Evolutionary conservation across 2,329 filamentous ascomycete species (phyloP).

Genomic region (Hymenoscyphus fructigenus): DNA sequence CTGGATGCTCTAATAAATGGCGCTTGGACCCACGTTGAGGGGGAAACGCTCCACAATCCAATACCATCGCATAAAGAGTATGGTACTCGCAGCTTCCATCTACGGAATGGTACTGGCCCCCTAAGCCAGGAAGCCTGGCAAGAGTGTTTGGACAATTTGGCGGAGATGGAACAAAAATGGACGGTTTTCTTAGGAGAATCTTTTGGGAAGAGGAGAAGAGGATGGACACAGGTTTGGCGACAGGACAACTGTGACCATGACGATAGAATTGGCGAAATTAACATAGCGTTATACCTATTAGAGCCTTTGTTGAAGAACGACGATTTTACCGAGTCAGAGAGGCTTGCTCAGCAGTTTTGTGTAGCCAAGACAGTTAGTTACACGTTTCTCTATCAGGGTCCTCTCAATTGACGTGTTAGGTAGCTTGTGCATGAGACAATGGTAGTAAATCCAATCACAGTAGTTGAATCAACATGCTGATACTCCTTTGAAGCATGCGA

Average conservation of each 20-base stretch:
- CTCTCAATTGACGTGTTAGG: background rate
- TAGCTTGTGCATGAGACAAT: constrained; percentile 1
- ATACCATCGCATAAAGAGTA: background rate
- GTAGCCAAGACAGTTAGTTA: background rate
- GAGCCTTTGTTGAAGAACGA: background rate
- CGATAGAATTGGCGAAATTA: background rate
- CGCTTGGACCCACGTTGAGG: background rate
- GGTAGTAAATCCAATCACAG: background rate
- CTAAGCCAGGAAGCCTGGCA: background rate
- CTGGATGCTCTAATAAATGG: background rate
- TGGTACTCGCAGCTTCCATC: background rate
- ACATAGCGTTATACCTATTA: background rate
- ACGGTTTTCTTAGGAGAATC: too few relatives aligned
- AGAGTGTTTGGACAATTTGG: background rate
- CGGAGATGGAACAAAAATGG: background rate
- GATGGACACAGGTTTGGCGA: background rate
- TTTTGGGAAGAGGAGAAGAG: too few relatives aligned
- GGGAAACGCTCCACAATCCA: background rate
- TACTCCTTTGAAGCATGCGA: background rate
- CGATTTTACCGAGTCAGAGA: background rate
- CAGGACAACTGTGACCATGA: background rate
- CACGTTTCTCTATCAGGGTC: background rate
- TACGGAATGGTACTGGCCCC: background rate
- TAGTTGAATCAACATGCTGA: background rate
- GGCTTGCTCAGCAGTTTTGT: background rate